Evolutionary conservation across 768 basidiomycete species (phyloP).

Genomic region (Termitomyces bulborhizus): DNA sequence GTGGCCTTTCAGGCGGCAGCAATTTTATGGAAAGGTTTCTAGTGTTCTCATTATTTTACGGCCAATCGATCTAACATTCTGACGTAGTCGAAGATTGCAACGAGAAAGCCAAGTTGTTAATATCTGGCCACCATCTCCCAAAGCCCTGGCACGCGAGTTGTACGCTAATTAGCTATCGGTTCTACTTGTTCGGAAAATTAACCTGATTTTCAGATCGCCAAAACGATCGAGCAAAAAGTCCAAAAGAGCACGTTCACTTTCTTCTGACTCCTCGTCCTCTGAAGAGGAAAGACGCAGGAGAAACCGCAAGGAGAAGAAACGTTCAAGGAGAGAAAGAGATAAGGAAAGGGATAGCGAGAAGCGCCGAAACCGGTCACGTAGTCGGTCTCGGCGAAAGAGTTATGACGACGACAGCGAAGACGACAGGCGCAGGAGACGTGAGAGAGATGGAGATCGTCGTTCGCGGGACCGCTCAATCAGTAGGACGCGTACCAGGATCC

Average conservation of each 20-base stretch:
- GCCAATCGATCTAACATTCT: neutral
- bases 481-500: conserved; percentile 25
- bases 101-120: conserved; percentile 49
- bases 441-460: conserved; percentile 14
- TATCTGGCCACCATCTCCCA: conserved; percentile 85
- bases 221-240: conserved; percentile 52
- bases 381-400: conserved; percentile 23
- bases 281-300: conserved; percentile 56
- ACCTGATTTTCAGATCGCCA: conserved; percentile 39
- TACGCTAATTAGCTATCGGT: conserved; percentile 26
- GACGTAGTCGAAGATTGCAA: conserved; percentile 60
- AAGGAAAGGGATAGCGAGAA: conserved; percentile 28
- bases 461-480: conserved; percentile 13
- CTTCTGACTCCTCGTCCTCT: conserved; percentile 41
- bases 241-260: conserved; percentile 51
- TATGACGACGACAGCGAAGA: conserved; percentile 33
- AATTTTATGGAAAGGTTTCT: conserved; percentile 73
- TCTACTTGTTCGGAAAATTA: neutral
- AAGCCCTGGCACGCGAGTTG: conserved; percentile 52
- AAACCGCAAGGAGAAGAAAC: conserved; percentile 58
- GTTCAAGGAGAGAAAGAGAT: conserved; percentile 43
- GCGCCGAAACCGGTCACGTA: conserved; percentile 30
- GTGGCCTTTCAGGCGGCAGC: conserved; percentile 28
- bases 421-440: conserved; percentile 24
- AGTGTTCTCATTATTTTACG: neutral